Percentiles rank a stretch among this genome's conserved stretches.
Conservation (phyloP, 2,329 filamentous ascomycete species). For the Hypomyces rosellus region DNA sequence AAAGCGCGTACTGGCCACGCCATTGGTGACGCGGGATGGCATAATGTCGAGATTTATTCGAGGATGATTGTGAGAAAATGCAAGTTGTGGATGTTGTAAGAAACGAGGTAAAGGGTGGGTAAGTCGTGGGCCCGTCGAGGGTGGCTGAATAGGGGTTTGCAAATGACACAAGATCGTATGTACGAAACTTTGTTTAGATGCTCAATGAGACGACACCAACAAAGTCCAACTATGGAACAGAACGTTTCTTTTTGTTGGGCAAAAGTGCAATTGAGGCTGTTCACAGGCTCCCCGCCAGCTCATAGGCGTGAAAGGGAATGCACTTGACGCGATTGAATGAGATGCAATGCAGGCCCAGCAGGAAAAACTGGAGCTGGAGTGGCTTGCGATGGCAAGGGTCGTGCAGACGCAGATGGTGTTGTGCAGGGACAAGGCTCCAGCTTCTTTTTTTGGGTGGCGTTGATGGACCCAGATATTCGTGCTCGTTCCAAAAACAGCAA, state of each 20-base stretch:
- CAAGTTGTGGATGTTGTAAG: not conserved
- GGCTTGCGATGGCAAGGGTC: not conserved
- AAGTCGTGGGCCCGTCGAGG: not conserved
- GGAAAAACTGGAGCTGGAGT: not conserved
- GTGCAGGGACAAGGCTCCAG: too few relatives aligned
- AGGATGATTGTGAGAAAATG: too few relatives aligned
- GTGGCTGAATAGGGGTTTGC: not conserved
- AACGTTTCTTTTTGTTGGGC: not conserved
- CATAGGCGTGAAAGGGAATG: too few relatives aligned
- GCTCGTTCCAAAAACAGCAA: not conserved
- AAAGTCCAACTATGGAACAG: not conserved
- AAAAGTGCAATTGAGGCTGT: not conserved
- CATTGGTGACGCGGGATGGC: constrained; percentile 27
- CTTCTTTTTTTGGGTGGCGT: not conserved
- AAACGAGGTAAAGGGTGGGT: not conserved
- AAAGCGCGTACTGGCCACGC: constrained; percentile 34
- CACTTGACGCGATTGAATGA: too few relatives aligned
- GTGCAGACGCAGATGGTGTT: not conserved
- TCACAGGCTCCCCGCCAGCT: not conserved
- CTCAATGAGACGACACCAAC: not conserved
- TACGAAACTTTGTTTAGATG: not conserved
- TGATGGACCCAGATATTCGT: not conserved
- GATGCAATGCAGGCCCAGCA: not conserved
- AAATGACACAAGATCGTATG: not conserved
- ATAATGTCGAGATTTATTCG: constrained; percentile 15